phyloP scores from a whole-genome alignment of 495 filamentous ascomycete species.

The Neurospora terricola region DNA sequence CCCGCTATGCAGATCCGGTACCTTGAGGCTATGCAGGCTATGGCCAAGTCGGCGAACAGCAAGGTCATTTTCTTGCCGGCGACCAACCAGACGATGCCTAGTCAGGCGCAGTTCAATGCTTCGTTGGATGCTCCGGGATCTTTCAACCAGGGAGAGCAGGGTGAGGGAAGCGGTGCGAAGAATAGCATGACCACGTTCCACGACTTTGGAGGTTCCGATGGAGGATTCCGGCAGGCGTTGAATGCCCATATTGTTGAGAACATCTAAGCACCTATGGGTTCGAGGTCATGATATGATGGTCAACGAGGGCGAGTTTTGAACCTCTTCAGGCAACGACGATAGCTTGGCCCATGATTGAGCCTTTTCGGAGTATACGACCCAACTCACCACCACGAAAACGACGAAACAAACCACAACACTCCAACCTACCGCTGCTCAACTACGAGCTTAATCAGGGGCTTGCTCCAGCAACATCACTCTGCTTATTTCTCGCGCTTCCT shows the following conservation, averaged over 20 bases:
- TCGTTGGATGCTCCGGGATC: constrained; percentile 11
- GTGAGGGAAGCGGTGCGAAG: constrained; percentile 9
- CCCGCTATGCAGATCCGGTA: constrained; percentile 99
- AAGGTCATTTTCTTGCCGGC: constrained; percentile 95
- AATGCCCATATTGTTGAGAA: constrained; percentile 81
- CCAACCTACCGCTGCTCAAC: not conserved
- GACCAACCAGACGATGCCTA: constrained; percentile 53
- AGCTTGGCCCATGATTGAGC: not conserved
- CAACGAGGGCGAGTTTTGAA: not conserved
- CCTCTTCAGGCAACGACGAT: not conserved
- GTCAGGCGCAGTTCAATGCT: constrained; percentile 26
- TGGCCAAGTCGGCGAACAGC: constrained; percentile 91
- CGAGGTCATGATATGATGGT: not conserved
- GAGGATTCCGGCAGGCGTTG: constrained; percentile 69
- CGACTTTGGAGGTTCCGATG: constrained; percentile 40
- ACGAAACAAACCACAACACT: not conserved
- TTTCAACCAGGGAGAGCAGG: constrained; percentile 15
- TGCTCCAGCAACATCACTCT: not conserved
- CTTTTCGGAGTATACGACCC: not conserved
- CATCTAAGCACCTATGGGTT: constrained; percentile 44
- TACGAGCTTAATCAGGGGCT: not conserved
- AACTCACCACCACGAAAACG: not conserved
- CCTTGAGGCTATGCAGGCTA: constrained; percentile 98
- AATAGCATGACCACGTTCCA: constrained; percentile 8
- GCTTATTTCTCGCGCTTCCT: not conserved